Percentiles rank a stretch among this genome's conserved stretches.
Evolutionary conservation across 768 basidiomycete genomes (phyloP).

Genomic region (Tylopilus sp.): DNA sequence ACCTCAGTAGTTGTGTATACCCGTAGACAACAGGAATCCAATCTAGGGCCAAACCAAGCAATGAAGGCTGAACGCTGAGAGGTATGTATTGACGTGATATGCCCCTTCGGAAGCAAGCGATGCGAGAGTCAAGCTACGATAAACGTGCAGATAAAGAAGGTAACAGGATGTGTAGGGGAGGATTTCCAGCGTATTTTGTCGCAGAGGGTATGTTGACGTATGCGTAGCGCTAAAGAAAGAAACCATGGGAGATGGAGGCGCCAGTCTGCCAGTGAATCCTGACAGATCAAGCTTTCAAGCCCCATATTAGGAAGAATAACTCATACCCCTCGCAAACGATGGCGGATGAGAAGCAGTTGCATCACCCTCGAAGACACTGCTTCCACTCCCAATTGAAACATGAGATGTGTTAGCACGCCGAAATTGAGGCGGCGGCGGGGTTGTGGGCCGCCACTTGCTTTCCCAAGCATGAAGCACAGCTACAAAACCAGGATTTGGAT

Average conservation of each 20-base stretch:
- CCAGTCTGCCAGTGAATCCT: not conserved
- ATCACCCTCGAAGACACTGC: not conserved
- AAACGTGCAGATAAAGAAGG: not conserved
- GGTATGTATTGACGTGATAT: slow-evolving; percentile 1
- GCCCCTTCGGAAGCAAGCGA: not conserved
- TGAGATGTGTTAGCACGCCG: slow-evolving; percentile 31
- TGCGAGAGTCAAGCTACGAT: not conserved
- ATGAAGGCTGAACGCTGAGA: not conserved
- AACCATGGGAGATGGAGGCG: not conserved
- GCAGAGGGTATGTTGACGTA: slow-evolving; percentile 12
- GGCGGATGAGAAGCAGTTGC: slow-evolving; percentile 5
- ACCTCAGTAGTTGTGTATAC: not conserved
- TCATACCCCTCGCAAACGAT: slow-evolving; percentile 24
- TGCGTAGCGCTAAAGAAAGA: not conserved
- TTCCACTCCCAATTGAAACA: not conserved
- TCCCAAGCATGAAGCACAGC: slow-evolving; percentile 60
- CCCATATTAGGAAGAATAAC: slow-evolving; percentile 17
- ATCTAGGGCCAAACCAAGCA: not conserved
- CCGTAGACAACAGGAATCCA: not conserved
- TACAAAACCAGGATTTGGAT: slow-evolving; percentile 78
- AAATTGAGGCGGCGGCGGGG: slow-evolving; percentile 19
- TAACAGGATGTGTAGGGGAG: no score
- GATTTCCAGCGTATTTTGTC: not conserved
- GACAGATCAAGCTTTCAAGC: not conserved
- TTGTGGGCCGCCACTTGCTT: slow-evolving; percentile 25